phyloP scores from a whole-genome alignment of 2,329 filamentous ascomycete species.

The Fusarium torreyae region DNA sequence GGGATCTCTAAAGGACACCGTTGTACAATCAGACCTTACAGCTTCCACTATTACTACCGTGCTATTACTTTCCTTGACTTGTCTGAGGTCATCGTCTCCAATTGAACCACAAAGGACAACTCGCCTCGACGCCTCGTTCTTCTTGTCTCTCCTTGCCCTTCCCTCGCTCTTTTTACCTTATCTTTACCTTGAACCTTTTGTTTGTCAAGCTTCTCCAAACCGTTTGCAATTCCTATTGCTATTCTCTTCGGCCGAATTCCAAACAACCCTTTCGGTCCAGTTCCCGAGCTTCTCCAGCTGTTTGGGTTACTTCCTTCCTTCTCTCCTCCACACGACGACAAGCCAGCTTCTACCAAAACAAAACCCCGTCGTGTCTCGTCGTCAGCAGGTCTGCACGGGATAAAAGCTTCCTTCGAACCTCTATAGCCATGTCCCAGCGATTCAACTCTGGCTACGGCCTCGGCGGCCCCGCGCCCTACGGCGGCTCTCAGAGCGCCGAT shows the following conservation, averaged over 20 bases:
- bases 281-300: slow-evolving; percentile 30
- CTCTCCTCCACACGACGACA: slow-evolving; percentile 18
- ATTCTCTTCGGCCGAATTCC: slow-evolving; percentile 24
- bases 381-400: slow-evolving; percentile 51
- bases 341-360: slow-evolving; percentile 5
- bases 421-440: slow-evolving; percentile 61
- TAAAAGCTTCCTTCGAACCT: slow-evolving; percentile 27
- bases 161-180: slow-evolving; percentile 29
- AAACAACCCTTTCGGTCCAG: slow-evolving; percentile 17
- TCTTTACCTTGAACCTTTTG: slow-evolving; percentile 19
- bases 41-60: slow-evolving; percentile 13
- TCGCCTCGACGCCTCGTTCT: slow-evolving; percentile 40
- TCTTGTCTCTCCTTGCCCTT: slow-evolving; percentile 44
- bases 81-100: slow-evolving; percentile 53
- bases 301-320: not conserved
- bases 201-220: slow-evolving; percentile 32
- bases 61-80: slow-evolving; percentile 25
- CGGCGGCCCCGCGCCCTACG: slow-evolving; percentile 78
- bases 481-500: slow-evolving; percentile 64
- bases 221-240: slow-evolving; percentile 19
- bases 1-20: slow-evolving; percentile 59
- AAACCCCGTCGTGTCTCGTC: slow-evolving; percentile 29
- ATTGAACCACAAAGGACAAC: slow-evolving; percentile 50
- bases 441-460: slow-evolving; percentile 87
- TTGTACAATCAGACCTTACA: slow-evolving; percentile 49